phyloP scores from a whole-genome alignment of 1,139 yeast genomes.

The Kluyveromyces sp. region DNA sequence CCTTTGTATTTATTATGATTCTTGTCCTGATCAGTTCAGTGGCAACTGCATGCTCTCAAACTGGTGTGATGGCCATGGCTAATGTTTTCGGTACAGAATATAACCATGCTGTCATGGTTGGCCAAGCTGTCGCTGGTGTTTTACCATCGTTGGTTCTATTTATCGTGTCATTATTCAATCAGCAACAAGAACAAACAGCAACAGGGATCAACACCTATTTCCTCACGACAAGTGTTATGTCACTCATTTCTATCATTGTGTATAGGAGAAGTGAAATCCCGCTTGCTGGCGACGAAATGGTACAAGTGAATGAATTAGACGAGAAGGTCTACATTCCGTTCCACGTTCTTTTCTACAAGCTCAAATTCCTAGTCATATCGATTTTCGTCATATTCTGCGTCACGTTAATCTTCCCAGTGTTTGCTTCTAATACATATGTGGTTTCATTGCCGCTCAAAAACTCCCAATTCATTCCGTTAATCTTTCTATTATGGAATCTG shows the following conservation, averaged over 20 bases:
- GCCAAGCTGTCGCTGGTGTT: constrained; percentile 91
- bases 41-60: constrained; percentile 73
- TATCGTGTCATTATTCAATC: constrained; percentile 41
- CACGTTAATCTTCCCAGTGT: constrained; percentile 80
- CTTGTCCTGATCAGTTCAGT: constrained; percentile 53
- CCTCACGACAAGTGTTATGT: constrained; percentile 59
- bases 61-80: constrained; percentile 83
- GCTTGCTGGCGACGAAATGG: constrained; percentile 4
- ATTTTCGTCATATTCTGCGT: constrained; percentile 71
- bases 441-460: constrained; percentile 23
- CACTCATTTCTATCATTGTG: constrained; percentile 40
- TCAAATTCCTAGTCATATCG: constrained; percentile 56
- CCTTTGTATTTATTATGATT: constrained; percentile 50
- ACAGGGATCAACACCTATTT: constrained; percentile 56
- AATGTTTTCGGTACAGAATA: constrained; percentile 66
- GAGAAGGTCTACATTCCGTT: constrained; percentile 26
- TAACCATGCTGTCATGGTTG: constrained; percentile 87
- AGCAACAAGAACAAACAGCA: constrained; percentile 34
- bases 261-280: constrained; percentile 22
- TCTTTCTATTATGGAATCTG: constrained; percentile 76
- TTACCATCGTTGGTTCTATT: constrained; percentile 76
- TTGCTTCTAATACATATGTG: constrained; percentile 64
- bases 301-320: neutral
- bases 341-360: constrained; percentile 44
- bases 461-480: constrained; percentile 62